A percentile compares a stretch with the other conserved stretches of the same genome.
These are phyloP conservation scores for Plectosphaerella cucumerina DNA, from an alignment of 2,329 filamentous ascomycete species.

Conservation along the genomic window DNA sequence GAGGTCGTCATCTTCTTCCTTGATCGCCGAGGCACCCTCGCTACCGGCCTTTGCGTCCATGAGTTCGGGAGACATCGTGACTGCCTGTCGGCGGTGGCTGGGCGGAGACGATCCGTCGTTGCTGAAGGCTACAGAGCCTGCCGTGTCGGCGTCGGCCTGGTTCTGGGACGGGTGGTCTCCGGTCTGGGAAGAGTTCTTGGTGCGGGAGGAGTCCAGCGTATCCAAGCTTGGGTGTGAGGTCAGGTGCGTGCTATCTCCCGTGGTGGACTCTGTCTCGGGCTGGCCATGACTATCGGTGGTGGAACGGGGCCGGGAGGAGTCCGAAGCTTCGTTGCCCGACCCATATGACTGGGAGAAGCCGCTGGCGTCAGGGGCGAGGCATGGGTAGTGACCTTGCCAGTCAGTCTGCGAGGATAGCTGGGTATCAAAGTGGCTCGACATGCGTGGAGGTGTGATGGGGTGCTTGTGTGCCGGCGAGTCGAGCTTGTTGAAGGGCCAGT, in stretches of 20 bases:
- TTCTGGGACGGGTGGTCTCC: slow-evolving; percentile 26
- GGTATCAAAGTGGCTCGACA: slow-evolving; percentile 52
- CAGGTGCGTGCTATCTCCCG: slow-evolving; percentile 36
- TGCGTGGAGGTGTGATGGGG: slow-evolving; percentile 41
- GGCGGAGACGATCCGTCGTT: neutral
- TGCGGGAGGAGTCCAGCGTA: slow-evolving; percentile 35
- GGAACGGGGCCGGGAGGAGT: slow-evolving; percentile 29
- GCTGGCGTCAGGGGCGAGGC: slow-evolving; percentile 40
- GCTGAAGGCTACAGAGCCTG: neutral
- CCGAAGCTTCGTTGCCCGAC: slow-evolving; percentile 32
- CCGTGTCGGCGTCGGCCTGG: slow-evolving; percentile 17
- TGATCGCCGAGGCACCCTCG: slow-evolving; percentile 14
- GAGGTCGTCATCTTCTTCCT: slow-evolving; percentile 48
- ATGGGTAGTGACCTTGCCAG: slow-evolving; percentile 53
- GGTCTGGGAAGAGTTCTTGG: slow-evolving; percentile 33
- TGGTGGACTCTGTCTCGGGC: slow-evolving; percentile 64
- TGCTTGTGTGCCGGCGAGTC: slow-evolving; percentile 40
- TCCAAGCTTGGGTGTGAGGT: slow-evolving; percentile 31
- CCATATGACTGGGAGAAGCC: slow-evolving; percentile 42
- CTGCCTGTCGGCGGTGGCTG: neutral
- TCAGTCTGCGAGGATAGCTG: slow-evolving; percentile 50
- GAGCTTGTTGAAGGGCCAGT: slow-evolving; percentile 52
- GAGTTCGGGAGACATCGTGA: too few relatives aligned
- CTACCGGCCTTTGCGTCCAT: slow-evolving; percentile 18
- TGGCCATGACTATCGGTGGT: slow-evolving; percentile 32